Percentiles rank a stretch among this genome's conserved stretches.
phyloP scores from a whole-genome alignment of 208 protist species.

The Porcisia deanei region DNA sequence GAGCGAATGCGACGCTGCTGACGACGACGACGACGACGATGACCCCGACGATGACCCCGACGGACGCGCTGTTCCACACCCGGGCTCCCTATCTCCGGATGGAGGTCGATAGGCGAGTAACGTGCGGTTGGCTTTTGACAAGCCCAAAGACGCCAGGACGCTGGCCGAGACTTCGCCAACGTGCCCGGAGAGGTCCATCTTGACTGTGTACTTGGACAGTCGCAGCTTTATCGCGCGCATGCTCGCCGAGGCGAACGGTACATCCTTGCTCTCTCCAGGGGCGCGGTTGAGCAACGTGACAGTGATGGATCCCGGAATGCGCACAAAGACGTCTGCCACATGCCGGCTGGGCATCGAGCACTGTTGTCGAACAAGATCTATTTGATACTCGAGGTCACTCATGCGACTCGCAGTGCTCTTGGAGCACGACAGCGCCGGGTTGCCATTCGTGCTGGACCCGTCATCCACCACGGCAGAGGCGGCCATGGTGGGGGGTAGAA shows the following conservation, averaged over 20 bases:
- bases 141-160: slow-evolving; percentile 44
- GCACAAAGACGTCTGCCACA: slow-evolving; percentile 63
- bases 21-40: neutral
- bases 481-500: neutral
- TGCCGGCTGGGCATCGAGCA: slow-evolving; percentile 42
- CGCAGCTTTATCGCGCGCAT: slow-evolving; percentile 49
- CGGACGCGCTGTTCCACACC: neutral
- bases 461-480: neutral
- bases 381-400: slow-evolving; percentile 33
- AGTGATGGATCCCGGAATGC: slow-evolving; percentile 48
- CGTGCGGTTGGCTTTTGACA: slow-evolving; percentile 41
- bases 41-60: neutral
- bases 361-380: slow-evolving; percentile 35
- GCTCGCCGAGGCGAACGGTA: slow-evolving; percentile 47
- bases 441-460: neutral
- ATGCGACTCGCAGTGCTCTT: neutral
- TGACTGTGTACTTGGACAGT: slow-evolving; percentile 72
- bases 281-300: slow-evolving; percentile 68
- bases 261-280: slow-evolving; percentile 41
- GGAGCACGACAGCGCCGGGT: neutral
- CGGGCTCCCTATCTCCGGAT: neutral
- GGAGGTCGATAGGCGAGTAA: slow-evolving; percentile 39
- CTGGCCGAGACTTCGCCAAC: slow-evolving; percentile 42
- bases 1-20: neutral
- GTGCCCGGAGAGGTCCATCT: slow-evolving; percentile 60